Conservation (phyloP, 495 filamentous ascomycete species). For the Barbatosphaeria neglecta region DNA sequence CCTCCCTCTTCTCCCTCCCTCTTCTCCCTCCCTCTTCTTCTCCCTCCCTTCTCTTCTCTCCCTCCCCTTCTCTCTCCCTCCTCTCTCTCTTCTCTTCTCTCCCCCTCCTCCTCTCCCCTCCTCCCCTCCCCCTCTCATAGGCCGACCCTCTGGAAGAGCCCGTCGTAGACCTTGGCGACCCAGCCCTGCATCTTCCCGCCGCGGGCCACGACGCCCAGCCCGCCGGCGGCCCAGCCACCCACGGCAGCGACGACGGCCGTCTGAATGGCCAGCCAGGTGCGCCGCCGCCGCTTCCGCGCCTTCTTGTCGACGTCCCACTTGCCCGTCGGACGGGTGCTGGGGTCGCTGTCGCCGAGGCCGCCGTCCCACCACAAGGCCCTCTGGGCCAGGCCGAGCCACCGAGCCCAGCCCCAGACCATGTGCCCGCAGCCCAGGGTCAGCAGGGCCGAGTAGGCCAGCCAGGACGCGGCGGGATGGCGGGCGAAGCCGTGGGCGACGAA, state of each 20-base stretch:
- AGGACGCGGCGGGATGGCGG: constrained; percentile 50
- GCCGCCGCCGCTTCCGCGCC: constrained; percentile 36
- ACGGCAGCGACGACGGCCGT: constrained; percentile 44
- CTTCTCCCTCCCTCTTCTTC: too few relatives aligned
- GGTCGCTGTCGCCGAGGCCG: too few relatives aligned
- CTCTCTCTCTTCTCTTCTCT: too few relatives aligned
- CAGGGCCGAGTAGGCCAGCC: constrained; percentile 54
- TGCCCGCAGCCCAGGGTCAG: constrained; percentile 63
- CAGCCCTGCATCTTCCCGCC: constrained; percentile 63
- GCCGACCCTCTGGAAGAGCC: constrained; percentile 27
- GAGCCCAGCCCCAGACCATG: constrained; percentile 70
- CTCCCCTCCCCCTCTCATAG: too few relatives aligned
- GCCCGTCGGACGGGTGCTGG: too few relatives aligned
- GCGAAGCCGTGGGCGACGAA: constrained; percentile 83
- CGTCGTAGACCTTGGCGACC: constrained; percentile 69
- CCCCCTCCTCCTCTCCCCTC: too few relatives aligned
- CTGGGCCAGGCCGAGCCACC: constrained; percentile 52
- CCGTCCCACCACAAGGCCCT: constrained; percentile 16
- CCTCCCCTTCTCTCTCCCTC: too few relatives aligned
- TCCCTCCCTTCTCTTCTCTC: too few relatives aligned
- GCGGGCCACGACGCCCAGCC: constrained; percentile 63
- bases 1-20: too few relatives aligned
- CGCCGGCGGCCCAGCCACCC: constrained; percentile 67
- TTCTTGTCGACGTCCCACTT: constrained; percentile 17
- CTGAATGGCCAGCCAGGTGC: constrained; percentile 61